These are phyloP conservation scores for Mucor circinelloides DNA, from an alignment of 371 early-diverging fungal species.

Conservation along the genomic window DNA sequence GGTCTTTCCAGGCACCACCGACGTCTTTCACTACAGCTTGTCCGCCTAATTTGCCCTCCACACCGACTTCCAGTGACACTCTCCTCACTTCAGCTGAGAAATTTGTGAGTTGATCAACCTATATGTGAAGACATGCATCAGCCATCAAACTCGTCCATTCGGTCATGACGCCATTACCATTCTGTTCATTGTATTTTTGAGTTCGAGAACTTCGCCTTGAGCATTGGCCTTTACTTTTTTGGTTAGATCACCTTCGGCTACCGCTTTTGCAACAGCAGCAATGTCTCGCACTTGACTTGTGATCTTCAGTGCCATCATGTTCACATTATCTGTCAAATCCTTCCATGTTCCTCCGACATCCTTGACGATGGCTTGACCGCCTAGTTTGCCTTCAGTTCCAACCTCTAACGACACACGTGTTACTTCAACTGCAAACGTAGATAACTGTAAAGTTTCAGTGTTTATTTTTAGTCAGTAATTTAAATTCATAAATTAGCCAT, in stretches of 20 bases:
- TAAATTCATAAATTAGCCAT: background rate
- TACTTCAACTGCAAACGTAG: constrained; percentile 69
- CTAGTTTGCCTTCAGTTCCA: constrained; percentile 56
- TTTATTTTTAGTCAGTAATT: background rate
- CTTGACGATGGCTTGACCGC: constrained; percentile 66
- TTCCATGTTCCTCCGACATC: constrained; percentile 67
- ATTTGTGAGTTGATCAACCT: constrained; percentile 35
- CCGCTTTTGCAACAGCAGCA: constrained; percentile 50
- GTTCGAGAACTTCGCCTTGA: constrained; percentile 51
- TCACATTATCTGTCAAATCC: constrained; percentile 66
- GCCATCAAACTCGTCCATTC: no score
- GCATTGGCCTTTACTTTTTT: constrained; percentile 54
- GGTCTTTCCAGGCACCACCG: constrained; percentile 68
- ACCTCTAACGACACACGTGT: constrained; percentile 60
- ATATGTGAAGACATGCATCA: background rate
- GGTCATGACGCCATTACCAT: constrained; percentile 27
- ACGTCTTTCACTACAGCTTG: no score
- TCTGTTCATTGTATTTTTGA: constrained; percentile 51
- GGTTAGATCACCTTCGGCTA: constrained; percentile 47
- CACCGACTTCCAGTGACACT: constrained; percentile 59
- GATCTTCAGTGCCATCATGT: constrained; percentile 54
- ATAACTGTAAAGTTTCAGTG: constrained; percentile 31
- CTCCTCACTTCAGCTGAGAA: constrained; percentile 48
- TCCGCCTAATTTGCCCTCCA: constrained; percentile 51
- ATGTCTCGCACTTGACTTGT: constrained; percentile 53